Conservation (phyloP, 2,329 filamentous ascomycete species). For the Colletotrichum lini region DNA sequence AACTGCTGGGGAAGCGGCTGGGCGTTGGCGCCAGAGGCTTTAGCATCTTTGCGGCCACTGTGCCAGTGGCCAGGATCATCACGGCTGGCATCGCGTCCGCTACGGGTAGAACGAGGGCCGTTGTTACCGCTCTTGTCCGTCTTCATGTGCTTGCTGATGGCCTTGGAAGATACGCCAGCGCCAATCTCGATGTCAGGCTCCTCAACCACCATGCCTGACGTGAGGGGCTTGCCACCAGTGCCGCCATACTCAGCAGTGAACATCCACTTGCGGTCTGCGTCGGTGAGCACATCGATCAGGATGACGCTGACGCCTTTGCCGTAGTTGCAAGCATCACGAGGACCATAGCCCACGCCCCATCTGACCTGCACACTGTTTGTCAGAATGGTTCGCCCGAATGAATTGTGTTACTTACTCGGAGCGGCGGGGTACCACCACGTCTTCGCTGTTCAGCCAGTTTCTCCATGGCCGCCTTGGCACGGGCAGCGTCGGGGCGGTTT, state of each 20-base stretch:
- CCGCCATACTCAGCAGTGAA: constrained; percentile 93
- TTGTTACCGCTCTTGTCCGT: constrained; percentile 77
- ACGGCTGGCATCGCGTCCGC: constrained; percentile 56
- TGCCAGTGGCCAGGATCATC: constrained; percentile 49
- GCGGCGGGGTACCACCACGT: constrained; percentile 45
- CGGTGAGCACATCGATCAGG: constrained; percentile 91
- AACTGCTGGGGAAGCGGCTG: constrained; percentile 50
- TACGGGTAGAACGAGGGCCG: constrained; percentile 74
- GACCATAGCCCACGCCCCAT: constrained; percentile 98
- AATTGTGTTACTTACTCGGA: constrained; percentile 72
- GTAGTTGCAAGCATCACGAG: constrained; percentile 97
- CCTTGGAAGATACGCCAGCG: constrained; percentile 96
- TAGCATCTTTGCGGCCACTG: constrained; percentile 46
- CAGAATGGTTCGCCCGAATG: constrained; percentile 9
- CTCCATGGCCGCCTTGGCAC: constrained; percentile 90
- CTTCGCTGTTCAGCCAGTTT: constrained; percentile 69
- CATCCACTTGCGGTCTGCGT: constrained; percentile 98
- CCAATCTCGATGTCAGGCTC: constrained; percentile 99
- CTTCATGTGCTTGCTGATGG: constrained; percentile 78
- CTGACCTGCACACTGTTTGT: constrained; percentile 74
- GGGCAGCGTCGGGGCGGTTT: constrained; percentile 85
- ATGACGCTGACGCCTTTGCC: constrained; percentile 92
- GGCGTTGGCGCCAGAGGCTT: constrained; percentile 44
- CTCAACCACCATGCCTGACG: constrained; percentile 89
- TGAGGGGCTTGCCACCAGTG: constrained; percentile 86